These are phyloP conservation scores for Claviceps sp. DNA, from an alignment of 2,329 filamentous ascomycete species.

Conservation along the genomic window DNA sequence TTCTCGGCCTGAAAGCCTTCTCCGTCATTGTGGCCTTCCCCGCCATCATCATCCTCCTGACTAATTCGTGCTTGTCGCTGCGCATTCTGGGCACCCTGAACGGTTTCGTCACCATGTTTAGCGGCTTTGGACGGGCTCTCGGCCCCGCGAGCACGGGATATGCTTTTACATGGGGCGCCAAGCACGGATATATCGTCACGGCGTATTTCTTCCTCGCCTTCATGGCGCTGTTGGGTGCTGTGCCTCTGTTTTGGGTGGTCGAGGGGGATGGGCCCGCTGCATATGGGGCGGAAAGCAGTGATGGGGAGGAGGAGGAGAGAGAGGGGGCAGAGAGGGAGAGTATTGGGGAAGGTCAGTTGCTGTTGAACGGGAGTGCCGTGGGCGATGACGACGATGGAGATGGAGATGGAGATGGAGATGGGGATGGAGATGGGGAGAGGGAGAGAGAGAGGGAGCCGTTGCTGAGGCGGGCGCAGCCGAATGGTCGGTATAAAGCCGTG, in stretches of 20 bases:
- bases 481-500: background rate
- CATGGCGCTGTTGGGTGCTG: constrained; percentile 48
- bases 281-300: constrained; percentile 16
- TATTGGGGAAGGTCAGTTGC: constrained; percentile 9
- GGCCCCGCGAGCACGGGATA: constrained; percentile 65
- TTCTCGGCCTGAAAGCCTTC: constrained; percentile 64
- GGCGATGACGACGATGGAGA: constrained; percentile 3
- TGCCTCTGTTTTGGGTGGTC: constrained; percentile 62
- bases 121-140: constrained; percentile 62
- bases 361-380: constrained; percentile 12
- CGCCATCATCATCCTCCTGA: constrained; percentile 77
- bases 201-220: constrained; percentile 69
- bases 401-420: constrained; percentile 2
- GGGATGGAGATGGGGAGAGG: constrained; percentile 2
- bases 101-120: constrained; percentile 73
- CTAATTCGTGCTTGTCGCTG: constrained; percentile 68
- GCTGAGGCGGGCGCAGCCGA: background rate
- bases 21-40: constrained; percentile 78
- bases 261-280: constrained; percentile 55
- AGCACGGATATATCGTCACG: constrained; percentile 60
- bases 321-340: constrained; percentile 6
- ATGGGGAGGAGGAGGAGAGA: constrained; percentile 21
- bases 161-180: constrained; percentile 63
- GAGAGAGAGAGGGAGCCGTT: constrained; percentile 9
- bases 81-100: constrained; percentile 74